phyloP scores from a whole-genome alignment of 2,329 filamentous ascomycete species.

The Cytospora mali region DNA sequence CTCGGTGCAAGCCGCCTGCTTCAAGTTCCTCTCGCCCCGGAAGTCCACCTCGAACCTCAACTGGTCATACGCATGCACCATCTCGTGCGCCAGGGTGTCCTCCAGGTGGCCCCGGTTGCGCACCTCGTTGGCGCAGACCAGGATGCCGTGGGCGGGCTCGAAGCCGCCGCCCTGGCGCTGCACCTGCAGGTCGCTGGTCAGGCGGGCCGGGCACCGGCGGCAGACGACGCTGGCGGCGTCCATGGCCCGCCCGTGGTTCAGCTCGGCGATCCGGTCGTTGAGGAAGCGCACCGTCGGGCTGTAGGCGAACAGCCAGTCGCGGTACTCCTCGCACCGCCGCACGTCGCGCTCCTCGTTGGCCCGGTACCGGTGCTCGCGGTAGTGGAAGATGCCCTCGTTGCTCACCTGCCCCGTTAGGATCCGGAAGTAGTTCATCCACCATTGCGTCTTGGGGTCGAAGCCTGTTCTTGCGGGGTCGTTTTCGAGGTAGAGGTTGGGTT shows the following conservation, averaged over 20 bases:
- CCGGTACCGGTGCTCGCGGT: constrained; percentile 75
- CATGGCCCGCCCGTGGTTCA: constrained; percentile 69
- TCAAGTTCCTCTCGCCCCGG: constrained; percentile 68
- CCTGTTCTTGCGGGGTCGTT: constrained; percentile 65
- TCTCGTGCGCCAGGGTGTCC: constrained; percentile 93
- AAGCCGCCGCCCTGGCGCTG: constrained; percentile 79
- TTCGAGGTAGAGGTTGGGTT: constrained; percentile 42
- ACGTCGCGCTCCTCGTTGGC: constrained; percentile 79
- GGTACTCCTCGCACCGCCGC: constrained; percentile 76
- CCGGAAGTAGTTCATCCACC: constrained; percentile 86
- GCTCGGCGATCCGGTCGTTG: constrained; percentile 74
- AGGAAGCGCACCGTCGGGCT: constrained; percentile 88
- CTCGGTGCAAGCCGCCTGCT: constrained; percentile 93
- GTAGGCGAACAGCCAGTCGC: constrained; percentile 82
- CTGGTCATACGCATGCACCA: constrained; percentile 97
- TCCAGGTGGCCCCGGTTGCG: constrained; percentile 79
- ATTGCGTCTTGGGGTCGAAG: constrained; percentile 61
- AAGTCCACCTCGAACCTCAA: constrained; percentile 89
- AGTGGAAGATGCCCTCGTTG: constrained; percentile 69
- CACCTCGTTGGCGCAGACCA: constrained; percentile 92
- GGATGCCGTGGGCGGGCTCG: constrained; percentile 80
- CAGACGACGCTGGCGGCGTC: constrained; percentile 78
- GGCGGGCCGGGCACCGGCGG: constrained; percentile 68
- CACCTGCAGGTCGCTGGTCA: constrained; percentile 60
- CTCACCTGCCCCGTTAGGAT: constrained; percentile 76